Evolutionary conservation across 2,329 filamentous ascomycete species (phyloP), one percentile per base, ranked within the genome.

Genomic region (Scedosporium dehoogii): DNA sequence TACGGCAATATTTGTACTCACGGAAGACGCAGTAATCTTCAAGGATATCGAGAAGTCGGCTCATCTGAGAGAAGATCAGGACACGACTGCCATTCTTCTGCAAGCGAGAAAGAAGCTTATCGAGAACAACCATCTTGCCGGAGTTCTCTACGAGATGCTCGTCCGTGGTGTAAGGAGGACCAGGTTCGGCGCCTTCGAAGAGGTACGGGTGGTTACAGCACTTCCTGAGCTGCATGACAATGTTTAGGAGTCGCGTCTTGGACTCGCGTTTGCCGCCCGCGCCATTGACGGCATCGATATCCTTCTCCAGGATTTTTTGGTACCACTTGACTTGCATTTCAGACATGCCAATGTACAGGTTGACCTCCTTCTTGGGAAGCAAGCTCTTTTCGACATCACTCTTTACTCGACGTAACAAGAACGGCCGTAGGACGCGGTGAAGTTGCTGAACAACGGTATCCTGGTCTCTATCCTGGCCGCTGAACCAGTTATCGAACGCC

Each of bases 251-350:
- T 66, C 94, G 87, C 1, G 94, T 99, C 79, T 99, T 99, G 38
- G 93, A 97, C 76, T 99, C 94, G 64, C 92, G 89, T 77, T 97
- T 99, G 59, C 94, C 94, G 66, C 89, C 91, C 33, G 93, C 94
- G 65, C 94, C 94, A 68, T 99, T 99, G 70, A 99, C 93, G 14
- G 94, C 94, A 74, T 99, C 94, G 65, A 99, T 99, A 70, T 99
- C 94, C 77, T 97, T 99, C 71, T 99, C 94, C 3, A 99, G 80
- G 68, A 99, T 99, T 78, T 97, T 97, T 74, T 96, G 90, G 72
- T 99, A 99, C 93, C 94, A 99, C 72, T 94, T 96, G 68, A 97
- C 85, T 74, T 99, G 94, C 94, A 99, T 99, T 63, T 97, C 92
- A 0, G 94, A 92, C 93, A 99, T 97, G 67, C 93, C 94, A 67